These are phyloP conservation scores for Boletus pseudopeckii DNA, from an alignment of 768 basidiomycete species.

Conservation along the genomic window DNA sequence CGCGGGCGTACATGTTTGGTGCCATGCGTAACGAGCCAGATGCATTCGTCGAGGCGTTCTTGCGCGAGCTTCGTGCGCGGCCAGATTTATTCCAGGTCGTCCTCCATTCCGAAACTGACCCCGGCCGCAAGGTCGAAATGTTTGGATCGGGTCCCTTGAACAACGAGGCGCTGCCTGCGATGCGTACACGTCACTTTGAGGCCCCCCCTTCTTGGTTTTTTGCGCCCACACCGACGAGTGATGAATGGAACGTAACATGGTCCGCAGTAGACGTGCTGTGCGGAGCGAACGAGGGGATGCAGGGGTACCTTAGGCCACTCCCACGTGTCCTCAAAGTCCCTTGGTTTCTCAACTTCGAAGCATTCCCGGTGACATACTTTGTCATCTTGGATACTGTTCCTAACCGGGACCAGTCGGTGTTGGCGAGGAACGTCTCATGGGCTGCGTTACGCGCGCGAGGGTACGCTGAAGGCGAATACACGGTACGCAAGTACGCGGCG, in stretches of 20 bases:
- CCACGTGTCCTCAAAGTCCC: background rate
- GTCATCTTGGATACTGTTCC: conserved; percentile 21
- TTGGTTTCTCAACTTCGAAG: conserved; percentile 30
- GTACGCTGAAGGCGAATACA: conserved; percentile 22
- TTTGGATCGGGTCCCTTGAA: conserved; percentile 24
- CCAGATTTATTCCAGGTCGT: conserved; percentile 33
- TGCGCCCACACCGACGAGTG: background rate
- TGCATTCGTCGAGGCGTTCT: conserved; percentile 24
- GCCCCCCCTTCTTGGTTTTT: conserved; percentile 7
- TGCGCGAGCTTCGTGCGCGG: conserved; percentile 27
- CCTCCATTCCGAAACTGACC: conserved; percentile 28
- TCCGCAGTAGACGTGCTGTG: conserved; percentile 24
- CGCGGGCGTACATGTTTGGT: conserved; percentile 30
- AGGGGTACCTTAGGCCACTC: conserved; percentile 8
- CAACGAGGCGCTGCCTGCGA: conserved; percentile 5
- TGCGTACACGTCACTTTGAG: conserved; percentile 19
- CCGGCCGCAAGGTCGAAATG: conserved; percentile 18
- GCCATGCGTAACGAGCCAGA: conserved; percentile 29
- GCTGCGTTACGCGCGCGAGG: conserved; percentile 29
- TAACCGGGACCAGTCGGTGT: background rate
- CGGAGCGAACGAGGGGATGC: conserved; percentile 1
- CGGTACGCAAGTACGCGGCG: conserved; percentile 9
- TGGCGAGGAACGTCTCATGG: conserved; percentile 7
- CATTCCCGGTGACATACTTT: conserved; percentile 32
- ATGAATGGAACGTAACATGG: conserved; percentile 11